Evolutionary conservation across 1,139 yeast genomes (phyloP), one percentile per base, ranked within the genome.

Genomic region (Taphrina pruni): DNA sequence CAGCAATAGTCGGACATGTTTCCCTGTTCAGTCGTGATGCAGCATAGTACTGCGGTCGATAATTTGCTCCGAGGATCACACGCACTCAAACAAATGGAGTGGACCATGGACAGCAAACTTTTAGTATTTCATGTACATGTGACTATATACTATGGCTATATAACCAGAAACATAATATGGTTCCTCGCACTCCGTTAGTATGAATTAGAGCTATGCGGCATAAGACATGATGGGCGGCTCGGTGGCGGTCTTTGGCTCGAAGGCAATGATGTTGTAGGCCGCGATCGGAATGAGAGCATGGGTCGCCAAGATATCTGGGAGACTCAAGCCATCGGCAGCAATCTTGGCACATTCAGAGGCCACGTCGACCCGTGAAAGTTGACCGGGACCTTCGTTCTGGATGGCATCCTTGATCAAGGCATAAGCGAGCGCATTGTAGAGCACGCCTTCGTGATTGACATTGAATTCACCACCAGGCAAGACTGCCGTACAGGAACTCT

Each of bases 281-380:
- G 61, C 61, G 8, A 38, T 39, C 6, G 48, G 48, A n/a, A 56
- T 38, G 14, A 39, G 14, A 6, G 50, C 61, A 20, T 56, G 50
- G 14, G 61, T 56, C 12, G 61, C 61, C 32, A 56, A 17, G 20
- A 56, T 26, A 39, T 56, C 61, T 7, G 36, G 6, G 6, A 56
- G 50, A 56, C 61, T 57, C 50, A 57, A 32, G 11, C 61, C 50
- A 41, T 38, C 50, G 8, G 50, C 61, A 1, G 61, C 61, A 41
- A 57, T 17, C 36, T 41, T 26, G 6, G 48, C 21, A 36, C 61
- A 57, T 39, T 41, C 50, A 12, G 61, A 11, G 7, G 48, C 61
- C 32, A 57, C 50, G 21, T 39, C 36, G 36, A 57, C 36, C 7
- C 61, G 61, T 8, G 50, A 41, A 8, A 39, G 17, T 11, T 41